Percentiles rank a stretch among this genome's conserved stretches.
phyloP scores from a whole-genome alignment of 192 early-diverging fungal species.

The Allomyces macrogynus region DNA sequence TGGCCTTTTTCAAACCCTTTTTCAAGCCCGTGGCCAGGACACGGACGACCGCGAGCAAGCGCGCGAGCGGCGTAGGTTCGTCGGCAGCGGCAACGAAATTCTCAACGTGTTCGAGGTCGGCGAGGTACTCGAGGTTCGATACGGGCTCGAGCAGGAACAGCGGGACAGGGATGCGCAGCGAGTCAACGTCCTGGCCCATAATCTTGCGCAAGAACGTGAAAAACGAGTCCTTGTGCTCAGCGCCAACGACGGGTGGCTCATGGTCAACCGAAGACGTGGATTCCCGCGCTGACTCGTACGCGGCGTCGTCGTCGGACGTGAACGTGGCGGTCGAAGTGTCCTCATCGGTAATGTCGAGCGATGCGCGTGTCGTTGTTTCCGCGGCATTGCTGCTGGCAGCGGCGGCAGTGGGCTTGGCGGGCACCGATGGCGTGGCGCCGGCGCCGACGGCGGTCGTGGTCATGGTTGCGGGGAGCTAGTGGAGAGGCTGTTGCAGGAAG shows the following conservation, averaged over 20 bases:
- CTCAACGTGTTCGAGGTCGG: not conserved
- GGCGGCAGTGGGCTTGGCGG: too few relatives aligned
- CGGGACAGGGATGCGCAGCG: not conserved
- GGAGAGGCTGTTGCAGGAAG: too few relatives aligned
- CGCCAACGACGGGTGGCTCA: not conserved
- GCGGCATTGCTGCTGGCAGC: too few relatives aligned
- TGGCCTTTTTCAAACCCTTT: not conserved
- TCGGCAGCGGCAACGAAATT: not conserved
- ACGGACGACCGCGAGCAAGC: not conserved
- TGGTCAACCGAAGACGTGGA: too few relatives aligned
- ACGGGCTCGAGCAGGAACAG: not conserved
- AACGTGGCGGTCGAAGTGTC: too few relatives aligned
- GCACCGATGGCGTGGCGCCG: too few relatives aligned
- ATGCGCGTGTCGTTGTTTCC: too few relatives aligned
- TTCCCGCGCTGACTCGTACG: too few relatives aligned
- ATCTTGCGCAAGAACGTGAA: not conserved
- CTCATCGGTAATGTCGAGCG: too few relatives aligned
- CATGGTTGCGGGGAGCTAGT: too few relatives aligned
- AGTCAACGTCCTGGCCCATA: not conserved
- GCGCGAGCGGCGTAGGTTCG: not conserved
- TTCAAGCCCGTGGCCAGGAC: not conserved
- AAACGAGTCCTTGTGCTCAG: constrained; percentile 1
- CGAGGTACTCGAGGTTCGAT: not conserved
- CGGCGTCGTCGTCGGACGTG: too few relatives aligned
- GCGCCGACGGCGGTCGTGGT: too few relatives aligned